Conservation (phyloP, 2,329 filamentous ascomycete species). For the Sclerotinia trifoliorum region DNA sequence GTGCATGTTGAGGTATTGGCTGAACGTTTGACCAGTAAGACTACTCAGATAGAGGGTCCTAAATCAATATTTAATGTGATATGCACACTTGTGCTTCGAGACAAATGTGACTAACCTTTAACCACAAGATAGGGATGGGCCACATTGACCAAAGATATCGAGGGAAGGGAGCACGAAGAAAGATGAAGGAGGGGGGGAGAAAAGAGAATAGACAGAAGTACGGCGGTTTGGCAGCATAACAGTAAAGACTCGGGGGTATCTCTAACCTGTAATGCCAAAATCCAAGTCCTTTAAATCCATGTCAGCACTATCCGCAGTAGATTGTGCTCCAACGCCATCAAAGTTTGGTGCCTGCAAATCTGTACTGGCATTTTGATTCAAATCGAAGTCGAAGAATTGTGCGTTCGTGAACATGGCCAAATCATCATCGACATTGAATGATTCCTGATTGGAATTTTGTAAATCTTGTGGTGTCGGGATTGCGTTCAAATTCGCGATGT, state of each 20-base stretch:
- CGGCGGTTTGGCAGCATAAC: background rate
- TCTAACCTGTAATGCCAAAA: constrained; percentile 24
- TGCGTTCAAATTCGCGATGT: constrained; percentile 81
- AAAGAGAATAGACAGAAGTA: background rate
- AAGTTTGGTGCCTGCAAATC: constrained; percentile 48
- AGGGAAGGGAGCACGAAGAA: background rate
- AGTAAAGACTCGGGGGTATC: background rate
- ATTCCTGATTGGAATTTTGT: constrained; percentile 49
- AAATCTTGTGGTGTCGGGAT: constrained; percentile 63
- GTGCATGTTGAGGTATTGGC: constrained; percentile 3
- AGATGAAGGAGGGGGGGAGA: background rate
- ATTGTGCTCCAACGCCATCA: constrained; percentile 24
- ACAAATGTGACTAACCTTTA: background rate
- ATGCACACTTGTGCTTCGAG: constrained; percentile 11
- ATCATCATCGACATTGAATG: constrained; percentile 66
- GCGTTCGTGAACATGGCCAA: constrained; percentile 79
- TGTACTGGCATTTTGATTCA: constrained; percentile 57
- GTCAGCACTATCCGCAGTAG: constrained; percentile 24
- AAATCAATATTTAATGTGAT: constrained; percentile 5
- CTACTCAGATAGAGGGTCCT: constrained; percentile 8
- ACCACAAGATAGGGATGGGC: background rate
- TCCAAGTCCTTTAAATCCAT: constrained; percentile 29
- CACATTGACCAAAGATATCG: background rate
- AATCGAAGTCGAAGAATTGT: constrained; percentile 77
- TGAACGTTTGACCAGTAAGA: constrained; percentile 2